Percentiles rank a stretch among this genome's conserved stretches.
Conservation (phyloP, 805 yeast species). For the Saccharomyces paradoxus region DNA sequence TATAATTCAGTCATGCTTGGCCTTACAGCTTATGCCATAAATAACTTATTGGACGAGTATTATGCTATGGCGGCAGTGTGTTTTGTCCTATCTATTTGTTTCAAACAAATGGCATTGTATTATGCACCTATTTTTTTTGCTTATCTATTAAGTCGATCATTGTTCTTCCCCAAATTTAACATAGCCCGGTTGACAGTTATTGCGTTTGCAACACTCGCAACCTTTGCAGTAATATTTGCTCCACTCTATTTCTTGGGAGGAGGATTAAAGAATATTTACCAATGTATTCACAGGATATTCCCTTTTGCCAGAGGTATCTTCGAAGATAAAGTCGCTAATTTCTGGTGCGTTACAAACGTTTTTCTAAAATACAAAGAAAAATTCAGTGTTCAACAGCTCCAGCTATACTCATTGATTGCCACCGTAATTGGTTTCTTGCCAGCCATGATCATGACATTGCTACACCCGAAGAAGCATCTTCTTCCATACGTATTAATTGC, state of each 20-base stretch:
- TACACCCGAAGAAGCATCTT: conserved; percentile 44
- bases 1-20: conserved; percentile 94
- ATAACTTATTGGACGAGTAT: conserved; percentile 55
- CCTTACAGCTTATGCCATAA: conserved; percentile 58
- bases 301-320: conserved; percentile 91
- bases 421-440: conserved; percentile 53
- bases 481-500: conserved; percentile 71
- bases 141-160: conserved; percentile 54
- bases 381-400: conserved; percentile 51
- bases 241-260: conserved; percentile 54
- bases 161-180: conserved; percentile 36
- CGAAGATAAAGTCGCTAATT: conserved; percentile 95
- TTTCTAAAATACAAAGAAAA: conserved; percentile 57
- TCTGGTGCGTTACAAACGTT: conserved; percentile 92
- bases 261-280: conserved; percentile 31
- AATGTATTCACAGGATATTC: conserved; percentile 66
- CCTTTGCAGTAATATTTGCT: conserved; percentile 43
- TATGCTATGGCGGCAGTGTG: conserved; percentile 62
- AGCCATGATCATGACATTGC: conserved; percentile 41
- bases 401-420: conserved; percentile 44
- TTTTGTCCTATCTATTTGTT: conserved; percentile 70
- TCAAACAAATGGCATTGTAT: conserved; percentile 93
- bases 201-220: conserved; percentile 51
- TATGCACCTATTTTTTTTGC: conserved; percentile 85
- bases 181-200: conserved; percentile 52